These are phyloP conservation scores for Clitocybe nebularis DNA, from an alignment of 1,284 basidiomycete species.

Conservation along the genomic window DNA sequence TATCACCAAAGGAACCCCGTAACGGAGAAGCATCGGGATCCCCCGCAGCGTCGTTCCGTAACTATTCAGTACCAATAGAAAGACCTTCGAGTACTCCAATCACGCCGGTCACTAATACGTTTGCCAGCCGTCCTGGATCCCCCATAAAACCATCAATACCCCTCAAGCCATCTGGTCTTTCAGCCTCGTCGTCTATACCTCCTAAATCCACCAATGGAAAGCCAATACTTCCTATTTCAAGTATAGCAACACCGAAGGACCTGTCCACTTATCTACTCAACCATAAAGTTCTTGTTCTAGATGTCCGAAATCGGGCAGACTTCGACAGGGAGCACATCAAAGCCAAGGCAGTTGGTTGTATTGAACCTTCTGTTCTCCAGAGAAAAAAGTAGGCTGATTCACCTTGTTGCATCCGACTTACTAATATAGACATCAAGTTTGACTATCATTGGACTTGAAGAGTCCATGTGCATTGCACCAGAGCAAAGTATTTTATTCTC, in stretches of 20 bases:
- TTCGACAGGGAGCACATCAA: conserved; percentile 76
- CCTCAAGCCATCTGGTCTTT: conserved; percentile 44
- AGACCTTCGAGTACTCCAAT: conserved; percentile 73
- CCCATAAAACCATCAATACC: conserved; percentile 36
- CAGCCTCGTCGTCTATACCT: conserved; percentile 20
- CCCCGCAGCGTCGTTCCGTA: conserved; percentile 26
- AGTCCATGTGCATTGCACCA: conserved; percentile 72
- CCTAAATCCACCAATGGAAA: conserved; percentile 19
- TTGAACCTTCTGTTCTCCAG: conserved; percentile 78
- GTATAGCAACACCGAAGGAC: conserved; percentile 57
- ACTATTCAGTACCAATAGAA: conserved; percentile 46
- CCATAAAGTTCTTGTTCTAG: conserved; percentile 74
- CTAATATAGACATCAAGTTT: conserved; percentile 44
- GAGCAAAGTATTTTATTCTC: conserved; percentile 69
- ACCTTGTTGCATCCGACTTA: too few species aligned
- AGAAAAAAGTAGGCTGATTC: conserved; percentile 63
- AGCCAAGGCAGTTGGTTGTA: conserved; percentile 70
- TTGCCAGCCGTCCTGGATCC: conserved; percentile 57
- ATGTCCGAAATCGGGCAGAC: conserved; percentile 76
- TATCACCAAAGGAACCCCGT: conserved; percentile 17
- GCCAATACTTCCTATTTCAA: conserved; percentile 40
- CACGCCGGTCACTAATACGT: conserved; percentile 50
- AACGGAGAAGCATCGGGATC: conserved; percentile 23
- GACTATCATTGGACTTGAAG: conserved; percentile 66
- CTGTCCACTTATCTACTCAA: conserved; percentile 61